These are phyloP conservation scores for Phialophora verrucosa DNA, from an alignment of 2,329 filamentous ascomycete species.

Conservation along the genomic window DNA sequence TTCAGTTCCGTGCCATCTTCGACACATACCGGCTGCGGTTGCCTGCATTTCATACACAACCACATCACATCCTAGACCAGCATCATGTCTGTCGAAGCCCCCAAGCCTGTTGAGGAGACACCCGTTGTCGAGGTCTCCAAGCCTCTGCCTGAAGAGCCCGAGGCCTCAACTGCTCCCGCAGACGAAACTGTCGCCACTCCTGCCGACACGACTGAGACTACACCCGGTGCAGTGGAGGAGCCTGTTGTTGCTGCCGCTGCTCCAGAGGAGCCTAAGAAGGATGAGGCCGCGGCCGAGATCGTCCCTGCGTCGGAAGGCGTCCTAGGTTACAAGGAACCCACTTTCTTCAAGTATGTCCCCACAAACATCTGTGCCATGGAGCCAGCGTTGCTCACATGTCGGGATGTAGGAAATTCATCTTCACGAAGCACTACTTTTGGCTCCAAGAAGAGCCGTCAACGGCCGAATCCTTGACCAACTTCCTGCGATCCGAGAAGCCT, in stretches of 20 bases:
- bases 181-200: conserved; percentile 37
- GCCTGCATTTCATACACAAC: conserved; percentile 40
- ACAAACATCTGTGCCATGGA: conserved; percentile 35
- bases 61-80: conserved; percentile 23
- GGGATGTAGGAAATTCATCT: conserved; percentile 74
- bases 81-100: conserved; percentile 72
- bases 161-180: conserved; percentile 39
- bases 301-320: conserved; percentile 81
- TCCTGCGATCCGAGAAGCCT: conserved; percentile 88
- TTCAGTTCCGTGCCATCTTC: conserved; percentile 46
- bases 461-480: conserved; percentile 73
- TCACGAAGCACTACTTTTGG: conserved; percentile 93
- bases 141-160: conserved; percentile 44
- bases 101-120: conserved; percentile 71
- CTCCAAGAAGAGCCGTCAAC: conserved; percentile 76
- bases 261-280: conserved; percentile 53
- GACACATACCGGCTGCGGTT: conserved; percentile 37
- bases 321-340: conserved; percentile 87
- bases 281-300: conserved; percentile 52
- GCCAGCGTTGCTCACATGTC: background rate
- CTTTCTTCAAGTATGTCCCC: conserved; percentile 82
- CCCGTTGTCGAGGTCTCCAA: conserved; percentile 45
- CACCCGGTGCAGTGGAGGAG: conserved; percentile 40
- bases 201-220: conserved; percentile 37
- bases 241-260: conserved; percentile 44